Evolutionary conservation across 768 basidiomycete species (phyloP), one percentile per base, ranked within the genome.

Genomic region (Boletus subcaerulescens): DNA sequence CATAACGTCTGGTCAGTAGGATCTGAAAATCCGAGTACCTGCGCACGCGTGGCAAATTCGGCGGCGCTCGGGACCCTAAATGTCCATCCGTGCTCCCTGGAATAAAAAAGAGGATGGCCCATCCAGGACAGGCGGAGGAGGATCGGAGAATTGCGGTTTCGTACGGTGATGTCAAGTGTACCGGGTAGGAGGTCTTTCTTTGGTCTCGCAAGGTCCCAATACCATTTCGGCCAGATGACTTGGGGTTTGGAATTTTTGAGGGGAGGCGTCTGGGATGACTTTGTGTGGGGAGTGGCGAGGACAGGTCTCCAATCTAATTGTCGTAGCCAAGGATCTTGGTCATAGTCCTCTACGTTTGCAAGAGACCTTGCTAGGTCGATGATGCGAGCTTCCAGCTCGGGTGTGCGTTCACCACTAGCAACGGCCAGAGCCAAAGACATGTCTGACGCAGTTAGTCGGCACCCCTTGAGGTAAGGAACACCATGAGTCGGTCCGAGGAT

Each of bases 211-310:
- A 92, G 81, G 24, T 98, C 94, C 90, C 88, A 93, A 66, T 91
- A 99, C 97, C 97, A 98, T 67, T 91, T 90, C 1, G 95, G 96
- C 93, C 95, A 98, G n/a, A 76, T 51, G 0, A 85, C 78, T 12
- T 77, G 77, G 4, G 74, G 73, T 60, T 75, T 76, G 1, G 63
- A 47, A 45, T 49, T 36, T 64, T 75, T 55, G 20, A 63, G 52
- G 18, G 49, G 20, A 35, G 49, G 18, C 24, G 46, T 18, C 24
- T 20, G 40, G 18, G 49, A 44, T 18, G 48, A 20, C 32, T 48
- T 49, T n/a, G 42, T n/a, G 33, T 26, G 45, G 14, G 53, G 45
- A 29, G 38, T 49, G n/a, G 44, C 52, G 8, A 35, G 29, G 22
- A 73, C 71, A 12, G 64, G 63, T 20, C 68, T 79, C 91, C 90